A percentile compares a stretch with the other conserved stretches of the same genome.
phyloP scores from a whole-genome alignment of 345 rosid genomes.

The Citrus maxima region DNA sequence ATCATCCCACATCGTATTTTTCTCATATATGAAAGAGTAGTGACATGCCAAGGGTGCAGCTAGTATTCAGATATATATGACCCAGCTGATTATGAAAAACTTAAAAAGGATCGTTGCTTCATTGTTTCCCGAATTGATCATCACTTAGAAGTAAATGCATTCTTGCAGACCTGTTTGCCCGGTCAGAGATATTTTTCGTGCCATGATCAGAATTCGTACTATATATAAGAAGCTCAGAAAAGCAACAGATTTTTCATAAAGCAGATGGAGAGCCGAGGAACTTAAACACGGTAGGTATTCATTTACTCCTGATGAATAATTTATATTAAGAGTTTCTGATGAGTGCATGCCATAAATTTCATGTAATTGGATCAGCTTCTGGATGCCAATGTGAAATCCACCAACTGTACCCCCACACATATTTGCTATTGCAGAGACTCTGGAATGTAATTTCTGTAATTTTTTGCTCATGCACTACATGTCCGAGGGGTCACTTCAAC shows the following conservation, averaged over 20 bases:
- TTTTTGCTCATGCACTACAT: background rate
- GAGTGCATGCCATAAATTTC: background rate
- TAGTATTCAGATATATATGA: slow-evolving; percentile 59
- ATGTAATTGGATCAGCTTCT: background rate
- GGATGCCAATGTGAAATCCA: slow-evolving; percentile 1
- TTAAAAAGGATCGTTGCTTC: slow-evolving; percentile 1
- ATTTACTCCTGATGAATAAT: slow-evolving; percentile 2
- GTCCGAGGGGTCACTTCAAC: background rate
- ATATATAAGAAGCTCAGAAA: slow-evolving; percentile 41
- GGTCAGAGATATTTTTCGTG: slow-evolving; percentile 33
- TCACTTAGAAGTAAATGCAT: slow-evolving; percentile 4
- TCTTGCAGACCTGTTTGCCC: slow-evolving; percentile 58
- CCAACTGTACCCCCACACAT: background rate
- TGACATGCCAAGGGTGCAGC: slow-evolving; percentile 38
- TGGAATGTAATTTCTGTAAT: background rate
- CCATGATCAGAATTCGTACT: slow-evolving; percentile 15
- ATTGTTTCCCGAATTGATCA: slow-evolving; percentile 6
- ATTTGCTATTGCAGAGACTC: background rate
- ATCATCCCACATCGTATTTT: too few species aligned
- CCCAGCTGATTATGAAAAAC: background rate
- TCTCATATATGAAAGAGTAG: too few species aligned
- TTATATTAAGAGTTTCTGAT: background rate
- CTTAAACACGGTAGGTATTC: background rate
- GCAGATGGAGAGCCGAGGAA: slow-evolving; percentile 25
- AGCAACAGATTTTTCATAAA: slow-evolving; percentile 40